A percentile compares a stretch with the other conserved stretches of the same genome.
phyloP scores from a whole-genome alignment of 805 yeast genomes.

The Schizosaccharomyces lindneri region DNA sequence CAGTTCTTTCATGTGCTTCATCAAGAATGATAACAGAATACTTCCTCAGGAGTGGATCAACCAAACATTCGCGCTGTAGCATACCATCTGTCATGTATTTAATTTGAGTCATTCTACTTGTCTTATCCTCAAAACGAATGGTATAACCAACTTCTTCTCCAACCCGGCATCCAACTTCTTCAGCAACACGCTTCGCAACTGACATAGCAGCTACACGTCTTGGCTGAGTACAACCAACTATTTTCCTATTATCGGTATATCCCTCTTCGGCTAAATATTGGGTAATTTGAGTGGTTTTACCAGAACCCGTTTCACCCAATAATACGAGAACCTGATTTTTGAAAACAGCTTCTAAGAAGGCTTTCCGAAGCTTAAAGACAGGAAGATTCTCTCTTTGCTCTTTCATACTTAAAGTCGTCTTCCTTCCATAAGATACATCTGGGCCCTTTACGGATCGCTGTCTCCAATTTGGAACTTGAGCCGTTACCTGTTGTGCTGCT shows the following conservation, averaged over 20 bases:
- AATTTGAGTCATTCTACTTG: conserved; percentile 33
- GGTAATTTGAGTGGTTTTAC: conserved; percentile 82
- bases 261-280: conserved; percentile 69
- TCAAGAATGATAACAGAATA: conserved; percentile 78
- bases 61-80: conserved; percentile 49
- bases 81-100: conserved; percentile 95
- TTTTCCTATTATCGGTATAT: conserved; percentile 21
- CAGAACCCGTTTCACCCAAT: conserved; percentile 92
- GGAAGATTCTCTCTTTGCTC: conserved; percentile 36
- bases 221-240: conserved; percentile 88
- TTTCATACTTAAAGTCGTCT: conserved; percentile 19
- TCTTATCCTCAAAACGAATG: conserved; percentile 62
- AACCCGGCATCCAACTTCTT: conserved; percentile 40
- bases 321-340: conserved; percentile 60
- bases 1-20: conserved; percentile 84
- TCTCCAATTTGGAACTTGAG: conserved; percentile 10
- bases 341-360: conserved; percentile 31
- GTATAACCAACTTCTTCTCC: conserved; percentile 69
- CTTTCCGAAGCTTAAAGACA: conserved; percentile 35
- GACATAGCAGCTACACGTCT: conserved; percentile 68
- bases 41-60: conserved; percentile 37
- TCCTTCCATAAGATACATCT: conserved; percentile 18
- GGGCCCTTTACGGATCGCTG: conserved; percentile 9
- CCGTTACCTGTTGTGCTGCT: conserved; percentile 4
- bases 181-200: conserved; percentile 63